phyloP scores from a whole-genome alignment of 2,329 filamentous ascomycete genomes.

The Arthrobotrys entomopaga region DNA sequence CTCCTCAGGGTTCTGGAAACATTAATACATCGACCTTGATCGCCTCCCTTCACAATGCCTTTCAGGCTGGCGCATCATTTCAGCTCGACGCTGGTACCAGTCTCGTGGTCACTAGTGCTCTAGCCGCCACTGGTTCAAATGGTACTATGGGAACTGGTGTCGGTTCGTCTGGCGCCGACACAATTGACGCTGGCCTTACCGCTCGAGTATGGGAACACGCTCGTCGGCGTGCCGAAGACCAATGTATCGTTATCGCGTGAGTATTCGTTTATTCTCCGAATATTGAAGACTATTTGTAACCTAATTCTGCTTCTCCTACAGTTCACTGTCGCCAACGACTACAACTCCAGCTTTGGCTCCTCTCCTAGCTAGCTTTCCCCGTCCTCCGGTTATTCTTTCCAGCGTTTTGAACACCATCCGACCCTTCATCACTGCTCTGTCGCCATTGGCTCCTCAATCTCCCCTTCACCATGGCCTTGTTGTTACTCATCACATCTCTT shows the following conservation, averaged over 20 bases:
- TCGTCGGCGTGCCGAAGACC: slow-evolving; percentile 90
- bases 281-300: slow-evolving; percentile 6
- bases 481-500: slow-evolving; percentile 75
- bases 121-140: slow-evolving; percentile 55
- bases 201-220: slow-evolving; percentile 95
- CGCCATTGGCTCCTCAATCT: slow-evolving; percentile 83
- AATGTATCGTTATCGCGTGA: slow-evolving; percentile 88
- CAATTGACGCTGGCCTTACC: slow-evolving; percentile 81
- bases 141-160: slow-evolving; percentile 54
- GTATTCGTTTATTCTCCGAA: slow-evolving; percentile 58
- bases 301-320: neutral
- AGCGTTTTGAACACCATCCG: slow-evolving; percentile 82
- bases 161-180: slow-evolving; percentile 68
- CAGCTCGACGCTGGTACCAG: slow-evolving; percentile 88
- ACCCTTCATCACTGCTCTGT: slow-evolving; percentile 89
- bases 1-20: slow-evolving; percentile 69
- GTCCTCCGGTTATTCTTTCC: slow-evolving; percentile 78
- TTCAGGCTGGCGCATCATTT: slow-evolving; percentile 83
- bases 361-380: slow-evolving; percentile 81
- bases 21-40: slow-evolving; percentile 81
- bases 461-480: slow-evolving; percentile 75
- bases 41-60: slow-evolving; percentile 90
- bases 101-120: slow-evolving; percentile 81
- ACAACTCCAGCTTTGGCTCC: slow-evolving; percentile 84
- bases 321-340: slow-evolving; percentile 66